Evolutionary conservation across 2,329 filamentous ascomycete species (phyloP).

Genomic region (Bipolaris bicolor): DNA sequence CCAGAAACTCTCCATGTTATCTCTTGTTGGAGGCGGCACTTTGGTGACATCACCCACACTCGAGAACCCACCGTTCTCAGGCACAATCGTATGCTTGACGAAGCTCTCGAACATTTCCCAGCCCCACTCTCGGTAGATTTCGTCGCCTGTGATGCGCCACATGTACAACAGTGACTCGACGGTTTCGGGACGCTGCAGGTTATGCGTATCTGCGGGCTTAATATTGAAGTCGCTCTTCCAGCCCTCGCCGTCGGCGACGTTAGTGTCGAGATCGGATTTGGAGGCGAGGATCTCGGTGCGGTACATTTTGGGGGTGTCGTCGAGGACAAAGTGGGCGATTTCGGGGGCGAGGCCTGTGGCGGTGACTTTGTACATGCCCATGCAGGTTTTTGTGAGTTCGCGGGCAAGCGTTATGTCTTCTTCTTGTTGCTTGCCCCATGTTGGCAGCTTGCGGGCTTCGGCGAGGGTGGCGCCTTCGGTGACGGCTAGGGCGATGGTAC

Average conservation of each 20-base stretch:
- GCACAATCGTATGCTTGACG: conserved; percentile 80
- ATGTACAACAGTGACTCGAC: conserved; percentile 98
- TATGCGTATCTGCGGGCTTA: conserved; percentile 83
- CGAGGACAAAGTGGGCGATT: conserved; percentile 87
- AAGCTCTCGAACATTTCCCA: conserved; percentile 99
- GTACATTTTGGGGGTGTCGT: conserved; percentile 69
- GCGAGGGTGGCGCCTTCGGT: conserved; percentile 79
- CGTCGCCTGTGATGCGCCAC: conserved; percentile 95
- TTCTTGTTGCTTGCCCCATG: conserved; percentile 80
- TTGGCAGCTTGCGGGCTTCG: conserved; percentile 72
- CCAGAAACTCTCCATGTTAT: conserved; percentile 99
- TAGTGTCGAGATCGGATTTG: conserved; percentile 43
- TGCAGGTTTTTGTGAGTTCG: conserved; percentile 95
- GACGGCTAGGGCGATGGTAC: conserved; percentile 87
- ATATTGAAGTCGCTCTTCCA: conserved; percentile 84
- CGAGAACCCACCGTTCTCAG: conserved; percentile 80
- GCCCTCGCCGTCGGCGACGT: conserved; percentile 53
- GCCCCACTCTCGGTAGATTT: conserved; percentile 90
- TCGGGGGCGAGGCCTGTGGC: conserved; percentile 91
- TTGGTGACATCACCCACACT: conserved; percentile 76
- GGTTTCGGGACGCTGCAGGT: conserved; percentile 93
- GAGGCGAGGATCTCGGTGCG: conserved; percentile 54
- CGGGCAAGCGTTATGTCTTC: conserved; percentile 85
- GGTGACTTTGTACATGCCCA: conserved; percentile 94
- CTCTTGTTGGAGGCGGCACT: conserved; percentile 71